Evolutionary conservation across 2,329 filamentous ascomycete species (phyloP), one percentile per base, ranked within the genome.

Genomic region (Aspergillus novofumigatus): DNA sequence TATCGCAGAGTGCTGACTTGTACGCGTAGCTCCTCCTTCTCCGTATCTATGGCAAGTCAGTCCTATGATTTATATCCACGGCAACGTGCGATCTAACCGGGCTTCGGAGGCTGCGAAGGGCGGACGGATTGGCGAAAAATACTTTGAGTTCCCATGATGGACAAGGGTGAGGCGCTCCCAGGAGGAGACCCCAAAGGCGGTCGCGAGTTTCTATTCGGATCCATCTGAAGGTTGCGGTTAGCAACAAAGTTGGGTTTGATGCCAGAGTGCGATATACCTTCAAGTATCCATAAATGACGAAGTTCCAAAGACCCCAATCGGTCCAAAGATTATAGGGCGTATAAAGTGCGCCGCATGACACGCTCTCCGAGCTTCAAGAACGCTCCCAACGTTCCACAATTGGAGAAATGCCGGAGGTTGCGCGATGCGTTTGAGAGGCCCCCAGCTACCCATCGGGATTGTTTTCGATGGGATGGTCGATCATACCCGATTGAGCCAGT

Each of bases 1-100:
- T 97, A 99, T 60, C 87, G 88, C 52, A 97, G 79, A 0, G 91
- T 90, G 60, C 92, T 94, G 45, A 97, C 80, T 74, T 97, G 91
- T 1, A 93, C 91, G 69, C 93, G 92, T 26, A 97, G 81, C 62
- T 92, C 88, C 68, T 97, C 92, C 58, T 84, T 87, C 54, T 76
- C 75, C 11, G 68, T 62, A 63, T 78, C 75, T 78, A 50, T 0
- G 32, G 17, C 6, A 14, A 21, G 49, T 69, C 14, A 67, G 52
- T 44, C 25, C 14, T 48, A 26, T 41, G 44, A 57, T 21, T 26
- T 23, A 29, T 32, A n/a, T 56, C 6, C 21, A 17, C 1, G 17
- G 5, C 17, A 35, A 8, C 14, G 26, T 29, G 51, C 49, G 53
- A 38, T 17, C 70, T 67, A 48, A 78, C 76, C 75, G 54, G 72